A percentile compares a stretch with the other conserved stretches of the same genome.
phyloP scores from a whole-genome alignment of 495 filamentous ascomycete species.

The Physcia stellaris region DNA sequence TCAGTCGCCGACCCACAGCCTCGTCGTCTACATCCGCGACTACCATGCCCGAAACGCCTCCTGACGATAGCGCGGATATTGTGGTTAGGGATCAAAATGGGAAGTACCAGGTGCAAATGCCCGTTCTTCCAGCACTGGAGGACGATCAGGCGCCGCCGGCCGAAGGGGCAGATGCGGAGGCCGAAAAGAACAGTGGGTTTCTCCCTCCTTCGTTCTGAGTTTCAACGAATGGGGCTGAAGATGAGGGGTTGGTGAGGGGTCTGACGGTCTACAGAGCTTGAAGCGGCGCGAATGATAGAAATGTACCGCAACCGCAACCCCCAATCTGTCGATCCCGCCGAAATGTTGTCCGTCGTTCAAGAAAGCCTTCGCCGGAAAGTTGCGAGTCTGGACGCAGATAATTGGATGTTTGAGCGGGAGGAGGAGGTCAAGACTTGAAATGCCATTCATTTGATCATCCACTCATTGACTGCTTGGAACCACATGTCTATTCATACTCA shows the following conservation, averaged over 20 bases:
- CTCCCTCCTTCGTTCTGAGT: too few species aligned
- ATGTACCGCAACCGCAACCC: constrained; percentile 49
- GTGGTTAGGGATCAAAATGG: constrained; percentile 66
- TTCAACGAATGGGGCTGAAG: too few species aligned
- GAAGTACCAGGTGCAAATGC: constrained; percentile 57
- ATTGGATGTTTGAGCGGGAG: constrained; percentile 84
- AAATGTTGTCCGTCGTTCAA: constrained; percentile 57
- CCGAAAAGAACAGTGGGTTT: constrained; percentile 33
- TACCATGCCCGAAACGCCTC: constrained; percentile 20
- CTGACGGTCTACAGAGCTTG: constrained; percentile 29
- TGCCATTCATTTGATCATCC: too few species aligned
- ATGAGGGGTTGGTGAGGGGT: too few species aligned
- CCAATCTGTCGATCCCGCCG: constrained; percentile 45
- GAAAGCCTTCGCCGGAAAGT: constrained; percentile 60
- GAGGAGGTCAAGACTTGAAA: constrained; percentile 23
- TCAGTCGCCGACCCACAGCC: constrained; percentile 49
- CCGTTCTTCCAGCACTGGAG: constrained; percentile 34
- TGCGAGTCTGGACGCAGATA: constrained; percentile 63
- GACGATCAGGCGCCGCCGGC: constrained; percentile 37
- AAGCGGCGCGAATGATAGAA: constrained; percentile 34
- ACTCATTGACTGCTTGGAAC: background rate
- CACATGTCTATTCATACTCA: background rate
- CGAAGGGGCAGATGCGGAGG: constrained; percentile 27
- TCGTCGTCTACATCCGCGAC: constrained; percentile 21
- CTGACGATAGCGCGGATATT: constrained; percentile 49